These are phyloP conservation scores for Endocalyx cinctus DNA, from an alignment of 2,329 filamentous ascomycete genomes.

Conservation along the genomic window DNA sequence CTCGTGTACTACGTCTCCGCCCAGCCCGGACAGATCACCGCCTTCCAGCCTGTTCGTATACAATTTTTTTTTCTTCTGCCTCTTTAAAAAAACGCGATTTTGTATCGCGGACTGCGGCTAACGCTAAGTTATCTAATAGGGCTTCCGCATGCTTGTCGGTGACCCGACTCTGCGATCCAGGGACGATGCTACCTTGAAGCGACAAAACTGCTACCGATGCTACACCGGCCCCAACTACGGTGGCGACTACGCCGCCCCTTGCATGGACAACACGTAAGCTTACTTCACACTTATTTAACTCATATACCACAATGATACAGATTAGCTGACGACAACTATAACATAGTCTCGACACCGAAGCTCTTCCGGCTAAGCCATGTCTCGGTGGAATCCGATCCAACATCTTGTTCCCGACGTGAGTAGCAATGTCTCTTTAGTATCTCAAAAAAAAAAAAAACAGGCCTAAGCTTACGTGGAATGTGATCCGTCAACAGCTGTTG, in stretches of 20 bases:
- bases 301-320: no score
- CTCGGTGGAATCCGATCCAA: conserved; percentile 41
- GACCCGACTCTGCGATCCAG: conserved; percentile 32
- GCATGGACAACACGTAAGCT: conserved; percentile 37
- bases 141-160: conserved; percentile 45
- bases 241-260: conserved; percentile 38
- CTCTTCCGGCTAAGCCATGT: conserved; percentile 34
- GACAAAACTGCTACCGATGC: conserved; percentile 39
- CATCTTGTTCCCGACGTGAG: conserved; percentile 48
- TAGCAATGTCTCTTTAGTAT: no score
- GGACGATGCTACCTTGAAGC: conserved; percentile 24
- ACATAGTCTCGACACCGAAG: conserved; percentile 32
- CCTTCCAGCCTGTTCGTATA: conserved; percentile 45
- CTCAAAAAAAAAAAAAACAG: no score
- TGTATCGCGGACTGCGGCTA: no score
- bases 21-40: conserved; percentile 37
- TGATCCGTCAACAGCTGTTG: conserved; percentile 39
- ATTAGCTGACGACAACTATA: conserved; percentile 17
- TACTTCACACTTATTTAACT: no score
- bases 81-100: no score
- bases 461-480: no score
- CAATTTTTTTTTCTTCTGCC: no score
- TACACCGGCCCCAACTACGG: conserved; percentile 41
- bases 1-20: conserved; percentile 42
- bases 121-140: no score